Base-by-base conservation (phyloP, 2,329 filamentous ascomycete species). In the Epichloe elymi region DNA sequence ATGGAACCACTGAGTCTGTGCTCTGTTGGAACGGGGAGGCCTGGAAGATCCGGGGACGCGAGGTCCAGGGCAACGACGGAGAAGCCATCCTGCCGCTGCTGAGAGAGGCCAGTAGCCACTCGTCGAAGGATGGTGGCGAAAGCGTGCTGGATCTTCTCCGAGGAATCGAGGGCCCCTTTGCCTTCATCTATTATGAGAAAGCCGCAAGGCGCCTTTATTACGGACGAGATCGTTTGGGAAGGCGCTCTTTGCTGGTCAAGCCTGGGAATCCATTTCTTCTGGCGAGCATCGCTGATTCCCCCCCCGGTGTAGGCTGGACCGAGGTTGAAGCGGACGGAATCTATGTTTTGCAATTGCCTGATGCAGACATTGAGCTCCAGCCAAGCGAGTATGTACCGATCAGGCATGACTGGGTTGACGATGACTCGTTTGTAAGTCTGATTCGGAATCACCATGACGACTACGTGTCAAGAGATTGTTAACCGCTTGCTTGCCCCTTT, bases 21-120 rank as follows among this genome's bases (percentile, higher is more conserved):
- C 74, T 98, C 2, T 96, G 91, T 74, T 98, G 93, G 93, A 98
- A 98, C 62, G 93, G 93, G 42, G 93, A 98, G 65, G 91, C 89
- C 1, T 98, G 93, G 93, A 83, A 78, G 52, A 74, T 95, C 47
- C 68, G 67, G 8, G 75, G 74, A 36, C 59, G 74, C 10, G 60
- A 65, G 1, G 72, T 95, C n/a, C 53, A 61, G 5, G 86, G 82
- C 52, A 96, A 95, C 62, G 93, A 98, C 67, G 86, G 86, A 3
- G 75, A 84, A 59, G 68, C 71, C 6, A 72, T 97, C 17, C 82
- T 91, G 60, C 61, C 73, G 36, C 61, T 78, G 38, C 72, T 95
- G 46, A 60, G 74, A 19, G 60, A 69, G 52, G 71, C 75, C 59
- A 63, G 63, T 57, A 48, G 54, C 58, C 36, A 53, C 54, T 5